Conservation (phyloP, 2,329 filamentous ascomycete species). For the Stylonectria norvegica region DNA sequence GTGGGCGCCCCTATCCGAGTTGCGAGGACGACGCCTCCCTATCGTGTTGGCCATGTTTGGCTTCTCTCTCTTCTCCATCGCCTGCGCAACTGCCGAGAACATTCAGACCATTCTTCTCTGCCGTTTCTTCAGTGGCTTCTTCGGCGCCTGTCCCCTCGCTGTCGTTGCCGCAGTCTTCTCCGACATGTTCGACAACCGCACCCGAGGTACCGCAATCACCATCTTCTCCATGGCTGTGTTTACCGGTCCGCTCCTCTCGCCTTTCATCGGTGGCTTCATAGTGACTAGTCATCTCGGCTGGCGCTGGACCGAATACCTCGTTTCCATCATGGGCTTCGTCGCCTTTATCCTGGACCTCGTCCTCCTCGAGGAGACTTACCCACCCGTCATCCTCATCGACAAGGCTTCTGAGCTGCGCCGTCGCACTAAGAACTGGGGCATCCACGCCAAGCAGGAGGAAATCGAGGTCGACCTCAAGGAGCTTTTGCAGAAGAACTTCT, state of each 20-base stretch:
- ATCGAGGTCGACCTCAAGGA: slow-evolving; percentile 64
- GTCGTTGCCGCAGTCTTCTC: slow-evolving; percentile 69
- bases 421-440: slow-evolving; percentile 65
- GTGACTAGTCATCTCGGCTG: slow-evolving; percentile 61
- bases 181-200: slow-evolving; percentile 66
- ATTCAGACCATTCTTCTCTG: slow-evolving; percentile 67
- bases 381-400: slow-evolving; percentile 59
- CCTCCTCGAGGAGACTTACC: slow-evolving; percentile 67
- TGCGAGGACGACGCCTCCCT: slow-evolving; percentile 63
- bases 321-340: slow-evolving; percentile 59
- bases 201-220: slow-evolving; percentile 49
- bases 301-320: slow-evolving; percentile 70
- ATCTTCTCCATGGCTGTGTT: slow-evolving; percentile 54
- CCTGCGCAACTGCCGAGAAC: slow-evolving; percentile 62
- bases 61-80: slow-evolving; percentile 67
- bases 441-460: slow-evolving; percentile 69
- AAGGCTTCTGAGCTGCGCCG: slow-evolving; percentile 61
- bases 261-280: slow-evolving; percentile 68
- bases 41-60: slow-evolving; percentile 61
- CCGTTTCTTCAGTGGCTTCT: slow-evolving; percentile 71
- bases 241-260: slow-evolving; percentile 62
- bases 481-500: slow-evolving; percentile 63
- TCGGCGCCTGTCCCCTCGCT: slow-evolving; percentile 65
- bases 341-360: slow-evolving; percentile 58
- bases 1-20: slow-evolving; percentile 71